Evolutionary conservation across 1,284 basidiomycete genomes (phyloP), one percentile per base, ranked within the genome.

Genomic region (Rhodofomes roseus): DNA sequence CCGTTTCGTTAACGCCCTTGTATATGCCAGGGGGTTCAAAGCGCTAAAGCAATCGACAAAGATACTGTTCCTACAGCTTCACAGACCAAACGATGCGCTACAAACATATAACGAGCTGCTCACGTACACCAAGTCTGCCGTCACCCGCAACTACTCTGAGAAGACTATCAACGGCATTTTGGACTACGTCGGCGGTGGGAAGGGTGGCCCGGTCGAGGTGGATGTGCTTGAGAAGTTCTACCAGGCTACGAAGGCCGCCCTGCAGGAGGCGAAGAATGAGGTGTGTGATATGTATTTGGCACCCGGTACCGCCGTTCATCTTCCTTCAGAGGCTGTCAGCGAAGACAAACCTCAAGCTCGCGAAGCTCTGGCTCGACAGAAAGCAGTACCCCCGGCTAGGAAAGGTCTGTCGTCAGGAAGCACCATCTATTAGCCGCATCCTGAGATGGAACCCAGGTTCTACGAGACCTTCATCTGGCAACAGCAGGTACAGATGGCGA

Each of bases 101-200:
- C 78, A 85, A 70, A 91, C 95, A 5, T 98, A 99, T 72, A 89
- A 80, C 8, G 83, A 90, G 67, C 81, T 99, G 2, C 79, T 98
- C 58, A 86, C 88, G 0, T 99, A 98, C 75, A 98, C 95, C 12
- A 96, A 95, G 73, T 92, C 91, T 9, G 91, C 92, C 1, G 92
- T 95, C 16, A 95, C 93, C 2, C 84, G 93, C 44, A 95, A 95
- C 69, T 92, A 95, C 69, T 93, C 93, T 7, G 97, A 99, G 76
- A 99, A 99, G 80, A 92, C 93, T 7, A 99, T 99, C 80, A 99
- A 98, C 73, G 93, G 93, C 61, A 98, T 99, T 63, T 80, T 99
- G 64, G 97, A 99, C 74, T 99, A 99, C 70, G 97, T 99, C 44
- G 95, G 95, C 31, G 95, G 95, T 63, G 93, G 93, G 56, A 95